Evolutionary conservation across 2,329 filamentous ascomycete genomes (phyloP).

Genomic region (Sarocladium strictum): DNA sequence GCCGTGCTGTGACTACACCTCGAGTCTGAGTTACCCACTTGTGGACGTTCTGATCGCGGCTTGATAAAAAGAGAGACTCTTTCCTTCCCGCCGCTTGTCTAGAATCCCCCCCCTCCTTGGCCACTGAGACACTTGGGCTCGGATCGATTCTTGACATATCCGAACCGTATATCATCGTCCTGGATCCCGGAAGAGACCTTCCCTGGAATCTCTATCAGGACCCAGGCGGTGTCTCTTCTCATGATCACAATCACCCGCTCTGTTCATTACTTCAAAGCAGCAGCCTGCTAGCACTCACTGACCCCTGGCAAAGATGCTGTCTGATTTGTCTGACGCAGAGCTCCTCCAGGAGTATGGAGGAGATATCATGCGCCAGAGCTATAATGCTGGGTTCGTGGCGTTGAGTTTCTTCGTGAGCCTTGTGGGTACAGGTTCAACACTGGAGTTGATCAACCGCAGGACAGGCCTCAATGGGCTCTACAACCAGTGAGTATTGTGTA

Average conservation of each 20-base stretch:
- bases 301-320: too few relatives aligned
- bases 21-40: too few relatives aligned
- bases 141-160: neutral
- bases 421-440: constrained; percentile 69
- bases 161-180: neutral
- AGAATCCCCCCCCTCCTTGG: too few relatives aligned
- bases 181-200: too few relatives aligned
- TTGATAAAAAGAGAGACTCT: too few relatives aligned
- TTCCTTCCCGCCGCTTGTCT: too few relatives aligned
- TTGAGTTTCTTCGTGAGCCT: constrained; percentile 73
- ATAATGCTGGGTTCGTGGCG: constrained; percentile 57
- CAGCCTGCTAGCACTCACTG: neutral
- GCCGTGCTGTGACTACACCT: neutral
- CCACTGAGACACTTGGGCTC: neutral
- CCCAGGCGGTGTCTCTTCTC: neutral
- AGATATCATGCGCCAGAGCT: constrained; percentile 41
- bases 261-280: neutral
- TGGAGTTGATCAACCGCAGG: constrained; percentile 74
- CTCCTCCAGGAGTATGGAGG: constrained; percentile 36
- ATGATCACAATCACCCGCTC: neutral
- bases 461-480: constrained; percentile 62
- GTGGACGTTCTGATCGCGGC: too few relatives aligned
- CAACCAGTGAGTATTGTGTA: constrained; percentile 58
- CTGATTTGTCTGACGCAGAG: constrained; percentile 13
- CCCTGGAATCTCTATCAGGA: neutral